These are phyloP conservation scores for Warburgia ugandensis DNA, from an alignment of 164 flowering plant species.

Conservation along the genomic window DNA sequence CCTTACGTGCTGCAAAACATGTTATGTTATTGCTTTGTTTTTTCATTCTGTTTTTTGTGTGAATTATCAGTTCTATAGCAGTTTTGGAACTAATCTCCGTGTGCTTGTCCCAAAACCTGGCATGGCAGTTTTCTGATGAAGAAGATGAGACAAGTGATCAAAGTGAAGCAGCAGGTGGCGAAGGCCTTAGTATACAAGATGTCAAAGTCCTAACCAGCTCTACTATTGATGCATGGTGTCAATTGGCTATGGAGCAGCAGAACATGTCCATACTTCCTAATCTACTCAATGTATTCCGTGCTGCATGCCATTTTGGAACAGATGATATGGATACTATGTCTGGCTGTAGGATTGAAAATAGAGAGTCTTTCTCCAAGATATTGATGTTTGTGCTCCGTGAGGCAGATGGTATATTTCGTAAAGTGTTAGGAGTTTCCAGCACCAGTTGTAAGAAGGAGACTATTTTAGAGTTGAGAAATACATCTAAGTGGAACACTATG, in stretches of 20 bases:
- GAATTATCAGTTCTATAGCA: not conserved
- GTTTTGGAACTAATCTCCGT: not conserved
- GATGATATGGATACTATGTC: conserved; percentile 19
- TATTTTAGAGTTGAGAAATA: conserved; percentile 44
- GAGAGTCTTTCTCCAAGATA: conserved; percentile 42
- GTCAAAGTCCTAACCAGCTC: conserved; percentile 32
- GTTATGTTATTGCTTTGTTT: too few species aligned
- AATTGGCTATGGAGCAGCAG: conserved; percentile 38
- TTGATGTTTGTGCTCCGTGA: conserved; percentile 55
- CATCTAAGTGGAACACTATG: conserved; percentile 50
- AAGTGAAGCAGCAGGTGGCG: conserved; percentile 15
- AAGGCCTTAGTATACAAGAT: conserved; percentile 8
- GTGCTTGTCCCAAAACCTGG: not conserved
- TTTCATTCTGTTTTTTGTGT: too few species aligned
- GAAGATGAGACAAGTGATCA: conserved; percentile 34
- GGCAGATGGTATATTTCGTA: conserved; percentile 55
- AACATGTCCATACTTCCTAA: conserved; percentile 41
- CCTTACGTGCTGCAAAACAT: too few species aligned
- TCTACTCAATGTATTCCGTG: conserved; percentile 68
- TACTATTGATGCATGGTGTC: conserved; percentile 41
- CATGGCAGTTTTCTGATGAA: conserved; percentile 57
- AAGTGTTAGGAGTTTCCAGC: conserved; percentile 41
- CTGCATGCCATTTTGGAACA: conserved; percentile 68
- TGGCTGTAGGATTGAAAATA: conserved; percentile 26
- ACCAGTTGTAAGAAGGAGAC: conserved; percentile 41